A percentile compares a stretch with the other conserved stretches of the same genome.
Conservation (phyloP, 345 rosid genomes). For the Eucalyptus rudis region DNA sequence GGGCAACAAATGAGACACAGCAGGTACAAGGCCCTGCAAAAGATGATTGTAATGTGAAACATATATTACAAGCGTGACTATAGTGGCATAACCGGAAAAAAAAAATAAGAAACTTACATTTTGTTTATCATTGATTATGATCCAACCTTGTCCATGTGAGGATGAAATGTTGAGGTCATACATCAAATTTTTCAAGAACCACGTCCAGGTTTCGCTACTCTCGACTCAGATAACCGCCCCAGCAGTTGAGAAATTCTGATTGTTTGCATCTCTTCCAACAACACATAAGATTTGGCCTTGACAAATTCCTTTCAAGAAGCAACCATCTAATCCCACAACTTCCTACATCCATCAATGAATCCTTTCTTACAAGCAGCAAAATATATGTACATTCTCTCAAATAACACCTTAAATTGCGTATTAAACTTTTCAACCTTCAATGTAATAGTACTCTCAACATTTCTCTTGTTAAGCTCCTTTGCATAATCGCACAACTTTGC, state of each 20-base stretch:
- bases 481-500: background rate
- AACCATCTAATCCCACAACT: no score
- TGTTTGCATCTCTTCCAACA: no score
- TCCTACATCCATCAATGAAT: background rate
- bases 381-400: background rate
- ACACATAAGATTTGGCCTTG: no score
- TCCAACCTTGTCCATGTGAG: no score
- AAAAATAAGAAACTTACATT: no score
- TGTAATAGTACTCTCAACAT: background rate
- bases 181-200: no score
- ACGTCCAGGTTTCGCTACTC: accelerated
- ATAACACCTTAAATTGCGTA: background rate
- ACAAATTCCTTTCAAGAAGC: no score
- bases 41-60: no score
- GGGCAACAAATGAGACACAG: accelerated
- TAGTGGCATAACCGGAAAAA: no score
- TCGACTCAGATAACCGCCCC: accelerated
- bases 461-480: background rate
- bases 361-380: background rate
- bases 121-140: no score
- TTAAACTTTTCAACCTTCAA: background rate
- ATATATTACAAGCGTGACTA: no score
- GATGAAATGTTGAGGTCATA: no score
- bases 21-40: accelerated
- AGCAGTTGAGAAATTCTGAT: accelerated